Evolutionary conservation across 331 rosid species (phyloP), one percentile per base, ranked within the genome.

Genomic region (Phaseolus coccineus): DNA sequence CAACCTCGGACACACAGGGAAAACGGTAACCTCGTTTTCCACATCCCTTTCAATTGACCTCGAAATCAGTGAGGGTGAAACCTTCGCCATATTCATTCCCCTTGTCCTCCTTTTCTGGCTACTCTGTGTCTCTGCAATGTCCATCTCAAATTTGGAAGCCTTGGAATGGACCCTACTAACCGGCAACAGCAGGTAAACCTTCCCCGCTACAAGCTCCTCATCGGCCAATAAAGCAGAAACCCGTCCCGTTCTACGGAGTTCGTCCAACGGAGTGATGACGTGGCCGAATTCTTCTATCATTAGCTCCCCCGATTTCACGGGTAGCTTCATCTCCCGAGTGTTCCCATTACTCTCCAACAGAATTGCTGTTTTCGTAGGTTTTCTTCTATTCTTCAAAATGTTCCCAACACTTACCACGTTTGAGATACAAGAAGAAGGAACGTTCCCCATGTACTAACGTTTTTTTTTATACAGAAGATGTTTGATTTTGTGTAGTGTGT

Each of bases 231-330:
- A 56, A 40, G 92, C 89, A 40, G 46, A 70, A 8, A 88, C 70
- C 79, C 88, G 77, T 28, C 87, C 81, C 3, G 89, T 88, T 44
- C 74, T 61, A 16, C 64, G 80, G 22, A 91, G 62, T 16, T 82
- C 84, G 0, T 87, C 91, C 59, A 56, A 89, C 39, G 78, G 90
- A 48, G 83, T 56, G 69, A 92, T 58, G 48, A 84, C 87, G 76
- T 78, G 77, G 56, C 94, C 97, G 22, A 90, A 84, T 2, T 77
- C 78, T 37, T 88, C 88, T 39, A 92, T 80, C 97, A 90, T 90
- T 22, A 92, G 76, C 85, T 92, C 94, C 1, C 88, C 92, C 0
- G 89, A 87, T 72, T 82, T 88, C 16, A 73, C 24, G 0, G 97
- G 94, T 1, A 87, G 65, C 61, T 78, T 73, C 30, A 89, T 50